Evolutionary conservation across 257 asterid genomes (phyloP).

Genomic region (Ilex asprella): DNA sequence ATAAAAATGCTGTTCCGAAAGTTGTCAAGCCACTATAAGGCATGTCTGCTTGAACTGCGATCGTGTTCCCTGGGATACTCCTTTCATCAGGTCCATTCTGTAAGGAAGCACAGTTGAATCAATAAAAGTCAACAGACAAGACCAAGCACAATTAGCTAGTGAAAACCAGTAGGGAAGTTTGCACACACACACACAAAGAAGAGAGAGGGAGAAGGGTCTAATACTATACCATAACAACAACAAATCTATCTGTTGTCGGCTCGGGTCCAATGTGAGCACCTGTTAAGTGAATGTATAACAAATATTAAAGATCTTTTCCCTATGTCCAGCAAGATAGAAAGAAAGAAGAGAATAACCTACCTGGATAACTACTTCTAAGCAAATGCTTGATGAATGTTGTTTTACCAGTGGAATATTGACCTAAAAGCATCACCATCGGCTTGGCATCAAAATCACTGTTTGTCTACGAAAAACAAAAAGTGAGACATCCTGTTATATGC

Average conservation of each 20-base stretch:
- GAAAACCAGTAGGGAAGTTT: neutral
- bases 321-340: neutral
- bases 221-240: conserved; percentile 78
- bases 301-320: conserved; percentile 10
- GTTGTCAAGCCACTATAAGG: conserved; percentile 86
- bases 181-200: neutral
- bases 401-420: conserved; percentile 96
- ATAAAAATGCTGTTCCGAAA: conserved; percentile 85
- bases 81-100: conserved; percentile 96
- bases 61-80: conserved; percentile 91
- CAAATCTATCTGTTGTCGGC: conserved; percentile 99
- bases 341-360: conserved; percentile 24
- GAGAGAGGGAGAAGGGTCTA: neutral
- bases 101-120: conserved; percentile 11
- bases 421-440: conserved; percentile 99
- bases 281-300: conserved; percentile 15
- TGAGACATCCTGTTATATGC: neutral
- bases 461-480: conserved; percentile 14
- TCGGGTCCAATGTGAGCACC: conserved; percentile 99
- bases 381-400: conserved; percentile 95
- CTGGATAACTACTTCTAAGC: conserved; percentile 81
- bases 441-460: conserved; percentile 96
- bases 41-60: conserved; percentile 98
- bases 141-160: conserved; percentile 5
- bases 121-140: conserved; percentile 10